Percentiles rank a stretch among this genome's conserved stretches.
These are phyloP conservation scores for Pythium aphanidermatum DNA, from an alignment of 352 stramenopile genomes.

Conservation along the genomic window DNA sequence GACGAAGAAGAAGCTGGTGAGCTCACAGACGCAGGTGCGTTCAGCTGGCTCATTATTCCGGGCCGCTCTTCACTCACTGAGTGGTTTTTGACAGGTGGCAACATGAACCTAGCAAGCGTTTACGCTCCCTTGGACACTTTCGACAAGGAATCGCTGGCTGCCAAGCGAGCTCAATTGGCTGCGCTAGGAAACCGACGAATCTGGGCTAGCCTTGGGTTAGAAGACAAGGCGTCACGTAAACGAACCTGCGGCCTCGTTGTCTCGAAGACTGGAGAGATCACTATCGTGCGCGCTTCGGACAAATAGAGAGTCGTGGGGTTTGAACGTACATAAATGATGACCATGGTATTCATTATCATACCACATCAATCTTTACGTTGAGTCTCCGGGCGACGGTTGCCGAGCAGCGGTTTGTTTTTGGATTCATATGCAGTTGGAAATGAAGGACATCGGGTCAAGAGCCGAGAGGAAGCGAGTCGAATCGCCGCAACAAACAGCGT, in stretches of 20 bases:
- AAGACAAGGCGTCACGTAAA: slow-evolving; percentile 61
- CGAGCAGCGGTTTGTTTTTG: no score
- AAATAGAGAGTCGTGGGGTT: no score
- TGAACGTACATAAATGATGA: no score
- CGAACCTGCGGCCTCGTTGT: slow-evolving; percentile 59
- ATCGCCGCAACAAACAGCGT: neutral
- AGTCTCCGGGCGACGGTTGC: no score
- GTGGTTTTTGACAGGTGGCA: slow-evolving; percentile 19
- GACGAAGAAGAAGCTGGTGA: slow-evolving; percentile 72
- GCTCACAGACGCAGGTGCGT: slow-evolving; percentile 53
- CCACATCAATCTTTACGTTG: no score
- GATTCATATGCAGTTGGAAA: no score
- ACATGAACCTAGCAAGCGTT: slow-evolving; percentile 56
- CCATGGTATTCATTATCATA: no score
- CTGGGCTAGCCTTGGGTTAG: slow-evolving; percentile 78
- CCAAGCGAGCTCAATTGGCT: slow-evolving; percentile 68
- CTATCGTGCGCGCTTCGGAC: slow-evolving; percentile 47
- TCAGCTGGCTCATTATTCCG: no score
- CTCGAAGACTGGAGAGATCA: slow-evolving; percentile 65
- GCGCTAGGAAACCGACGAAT: slow-evolving; percentile 74
- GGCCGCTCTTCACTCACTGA: no score
- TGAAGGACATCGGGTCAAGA: no score
- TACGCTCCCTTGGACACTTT: slow-evolving; percentile 74
- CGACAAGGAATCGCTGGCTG: slow-evolving; percentile 73
- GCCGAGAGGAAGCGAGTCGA: no score